These are phyloP conservation scores for Mycena alexandri DNA, from an alignment of 768 basidiomycete genomes.

Conservation along the genomic window DNA sequence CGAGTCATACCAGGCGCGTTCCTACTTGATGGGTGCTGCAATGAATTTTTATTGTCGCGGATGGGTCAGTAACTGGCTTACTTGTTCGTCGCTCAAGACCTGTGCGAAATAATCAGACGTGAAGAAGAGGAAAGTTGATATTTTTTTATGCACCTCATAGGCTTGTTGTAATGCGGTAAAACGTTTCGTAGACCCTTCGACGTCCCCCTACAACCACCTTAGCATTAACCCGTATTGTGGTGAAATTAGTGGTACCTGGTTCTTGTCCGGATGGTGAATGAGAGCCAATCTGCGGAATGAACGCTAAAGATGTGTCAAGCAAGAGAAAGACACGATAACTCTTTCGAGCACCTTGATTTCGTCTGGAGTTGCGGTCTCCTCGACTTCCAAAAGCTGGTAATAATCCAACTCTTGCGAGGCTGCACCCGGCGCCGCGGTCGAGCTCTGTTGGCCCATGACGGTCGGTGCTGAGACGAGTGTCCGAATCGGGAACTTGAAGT, in stretches of 20 bases:
- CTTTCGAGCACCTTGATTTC: constrained; percentile 83
- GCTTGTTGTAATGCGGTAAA: constrained; percentile 95
- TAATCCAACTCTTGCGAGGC: constrained; percentile 62
- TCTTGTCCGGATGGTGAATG: constrained; percentile 91
- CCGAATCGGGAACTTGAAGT: constrained; percentile 15
- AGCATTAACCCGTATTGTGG: neutral
- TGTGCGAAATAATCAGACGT: constrained; percentile 44
- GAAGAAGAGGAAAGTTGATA: constrained; percentile 3
- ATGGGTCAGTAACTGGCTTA: constrained; percentile 51
- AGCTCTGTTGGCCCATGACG: constrained; percentile 37
- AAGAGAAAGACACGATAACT: constrained; percentile 5
- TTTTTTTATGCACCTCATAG: constrained; percentile 78
- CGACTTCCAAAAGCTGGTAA: constrained; percentile 84
- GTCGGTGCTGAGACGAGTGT: neutral
- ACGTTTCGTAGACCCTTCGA: constrained; percentile 87
- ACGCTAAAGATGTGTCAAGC: constrained; percentile 57
- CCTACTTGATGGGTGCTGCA: constrained; percentile 67
- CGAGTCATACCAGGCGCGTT: constrained; percentile 98
- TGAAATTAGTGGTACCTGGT: constrained; percentile 50
- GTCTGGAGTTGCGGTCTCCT: constrained; percentile 84
- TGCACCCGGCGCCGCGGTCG: constrained; percentile 25
- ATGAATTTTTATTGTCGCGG: constrained; percentile 17
- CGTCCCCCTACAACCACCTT: constrained; percentile 59
- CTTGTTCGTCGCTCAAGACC: constrained; percentile 96
- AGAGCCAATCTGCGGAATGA: constrained; percentile 89